Evolutionary conservation across 768 basidiomycete species (phyloP).

Genomic region (Gelatoporia subvermispora): DNA sequence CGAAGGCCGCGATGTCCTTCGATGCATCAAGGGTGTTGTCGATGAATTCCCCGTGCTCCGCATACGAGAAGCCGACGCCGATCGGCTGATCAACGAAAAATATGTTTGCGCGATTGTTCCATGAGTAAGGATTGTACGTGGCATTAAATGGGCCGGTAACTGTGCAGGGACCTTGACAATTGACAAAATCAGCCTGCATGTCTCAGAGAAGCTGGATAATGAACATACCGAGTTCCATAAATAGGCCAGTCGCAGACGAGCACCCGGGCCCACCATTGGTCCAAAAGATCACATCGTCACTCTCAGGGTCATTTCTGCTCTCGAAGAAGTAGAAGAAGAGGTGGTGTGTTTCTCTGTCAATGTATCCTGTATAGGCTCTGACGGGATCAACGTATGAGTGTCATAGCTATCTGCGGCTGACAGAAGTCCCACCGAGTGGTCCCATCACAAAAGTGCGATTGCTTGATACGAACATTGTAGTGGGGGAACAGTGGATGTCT

Average conservation of each 20-base stretch:
- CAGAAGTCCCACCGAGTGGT: constrained; percentile 24
- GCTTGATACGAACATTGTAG: constrained; percentile 38
- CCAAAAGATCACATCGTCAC: constrained; percentile 28
- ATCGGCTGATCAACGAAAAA: constrained; percentile 42
- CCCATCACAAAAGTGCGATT: constrained; percentile 38
- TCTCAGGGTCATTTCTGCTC: constrained; percentile 29
- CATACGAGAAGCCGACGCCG: constrained; percentile 35
- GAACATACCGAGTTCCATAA: constrained; percentile 44
- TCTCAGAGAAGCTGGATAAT: not conserved
- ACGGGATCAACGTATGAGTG: no score
- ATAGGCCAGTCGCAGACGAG: constrained; percentile 29
- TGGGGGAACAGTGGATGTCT: constrained; percentile 41
- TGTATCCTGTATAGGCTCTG: constrained; percentile 67
- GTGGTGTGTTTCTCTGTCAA: constrained; percentile 56
- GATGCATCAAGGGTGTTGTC: constrained; percentile 66
- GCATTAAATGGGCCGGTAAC: constrained; percentile 47
- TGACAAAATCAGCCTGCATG: no score
- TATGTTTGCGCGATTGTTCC: constrained; percentile 66
- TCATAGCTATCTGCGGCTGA: no score
- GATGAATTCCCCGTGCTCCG: constrained; percentile 58
- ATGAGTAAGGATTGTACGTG: constrained; percentile 52
- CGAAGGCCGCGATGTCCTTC: constrained; percentile 64
- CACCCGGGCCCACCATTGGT: constrained; percentile 31
- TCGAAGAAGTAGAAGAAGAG: constrained; percentile 48
- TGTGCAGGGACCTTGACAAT: constrained; percentile 69